Evolutionary conservation across 2,329 filamentous ascomycete species (phyloP), one percentile per base, ranked within the genome.

Genomic region (Aureobasidium lini): DNA sequence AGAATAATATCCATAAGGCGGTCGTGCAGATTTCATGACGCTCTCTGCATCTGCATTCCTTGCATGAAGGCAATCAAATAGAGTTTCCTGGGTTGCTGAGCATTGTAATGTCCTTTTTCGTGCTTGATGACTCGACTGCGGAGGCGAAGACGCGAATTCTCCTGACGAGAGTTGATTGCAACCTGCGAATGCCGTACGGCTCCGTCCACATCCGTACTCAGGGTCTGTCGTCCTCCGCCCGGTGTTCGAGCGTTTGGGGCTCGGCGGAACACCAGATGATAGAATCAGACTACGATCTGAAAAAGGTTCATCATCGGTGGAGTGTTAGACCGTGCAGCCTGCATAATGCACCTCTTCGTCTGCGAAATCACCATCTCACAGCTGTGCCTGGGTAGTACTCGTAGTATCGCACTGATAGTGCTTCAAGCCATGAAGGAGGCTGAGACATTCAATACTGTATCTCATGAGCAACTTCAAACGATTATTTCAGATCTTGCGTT

Each of bases 1-100:
- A 23, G 40, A 16, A 56, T 40, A 44, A 44, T 56, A 44, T 56
- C 29, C 40, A 44, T 44, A 56, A 31, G 52, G 52, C 52, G 39
- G 18, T 36, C 13, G 28, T 56, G 52, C 52, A 56, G 40, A 29
- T 28, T 43, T 36, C 23, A 44, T 44, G 52, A 56, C 40, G 52
- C 52, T 36, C 36, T 54, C 18, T 43, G 52, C 52, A 56, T 44
- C 49, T 44, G 52, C 52, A 56, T 56, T 56, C 16, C 52, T 44
- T 56, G 52, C 52, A 56, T 56, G 31, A 28, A 31, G 28, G 50
- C n/a, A 56, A 56, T 44, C 39, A 40, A 46, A 44, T 28, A 44
- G 18, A 56, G n/a, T 36, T 46, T 37, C 10, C 16, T 36, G 40
- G 40, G 31, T 46, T 29, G 44, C 39, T 15, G n/a, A 34, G 52